phyloP scores from a whole-genome alignment of 306 rosid genomes.

The Boehmeria nivea region DNA sequence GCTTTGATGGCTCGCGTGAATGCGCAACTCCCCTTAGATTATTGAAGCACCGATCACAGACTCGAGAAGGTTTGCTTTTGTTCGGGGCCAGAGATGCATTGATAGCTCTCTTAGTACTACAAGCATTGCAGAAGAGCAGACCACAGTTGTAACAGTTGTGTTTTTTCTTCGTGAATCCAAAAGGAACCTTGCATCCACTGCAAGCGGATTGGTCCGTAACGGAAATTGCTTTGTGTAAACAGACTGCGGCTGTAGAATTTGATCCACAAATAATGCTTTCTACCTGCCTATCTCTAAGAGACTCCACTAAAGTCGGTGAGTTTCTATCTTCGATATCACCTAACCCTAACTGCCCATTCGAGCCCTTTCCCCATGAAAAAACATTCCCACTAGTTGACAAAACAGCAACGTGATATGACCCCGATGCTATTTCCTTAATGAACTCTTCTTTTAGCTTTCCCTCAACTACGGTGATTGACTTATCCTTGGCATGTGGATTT shows the following conservation, averaged over 20 bases:
- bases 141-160: conserved; percentile 86
- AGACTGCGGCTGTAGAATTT: conserved; percentile 67
- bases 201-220: conserved; percentile 61
- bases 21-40: conserved; percentile 34
- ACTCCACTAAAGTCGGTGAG: conserved; percentile 60
- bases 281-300: conserved; percentile 54
- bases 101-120: conserved; percentile 50
- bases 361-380: conserved; percentile 76
- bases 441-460: conserved; percentile 76
- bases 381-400: conserved; percentile 61
- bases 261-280: conserved; percentile 72
- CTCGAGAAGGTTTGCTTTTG: conserved; percentile 63
- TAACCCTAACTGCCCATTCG: conserved; percentile 67
- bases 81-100: conserved; percentile 73
- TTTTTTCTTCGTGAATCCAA: conserved; percentile 76
- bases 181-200: conserved; percentile 66
- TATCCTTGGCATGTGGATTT: conserved; percentile 53
- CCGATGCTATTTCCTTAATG: conserved; percentile 55
- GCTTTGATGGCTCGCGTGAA: conserved; percentile 24
- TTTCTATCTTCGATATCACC: conserved; percentile 59
- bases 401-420: conserved; percentile 65
- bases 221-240: conserved; percentile 70
- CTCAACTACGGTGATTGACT: conserved; percentile 47
- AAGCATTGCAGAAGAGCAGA: conserved; percentile 59
- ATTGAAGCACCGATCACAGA: conserved; percentile 66